phyloP scores from a whole-genome alignment of 805 yeast species.

The Kuraishia molischiana region DNA sequence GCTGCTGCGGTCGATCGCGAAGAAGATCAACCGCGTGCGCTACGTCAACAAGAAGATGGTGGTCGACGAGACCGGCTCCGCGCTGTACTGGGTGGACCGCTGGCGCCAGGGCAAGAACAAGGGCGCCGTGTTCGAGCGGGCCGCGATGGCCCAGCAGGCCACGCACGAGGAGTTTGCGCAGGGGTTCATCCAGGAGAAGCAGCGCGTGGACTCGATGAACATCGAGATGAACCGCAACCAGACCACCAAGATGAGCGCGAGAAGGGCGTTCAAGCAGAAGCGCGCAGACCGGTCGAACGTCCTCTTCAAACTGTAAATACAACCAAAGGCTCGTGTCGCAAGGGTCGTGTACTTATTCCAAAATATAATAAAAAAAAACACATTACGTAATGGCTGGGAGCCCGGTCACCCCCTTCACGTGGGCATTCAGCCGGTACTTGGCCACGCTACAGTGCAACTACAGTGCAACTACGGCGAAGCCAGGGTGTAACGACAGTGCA shows the following conservation, averaged over 20 bases:
- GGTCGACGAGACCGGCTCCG: slow-evolving; percentile 47
- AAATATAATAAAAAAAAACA: too few species aligned
- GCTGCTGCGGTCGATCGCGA: slow-evolving; percentile 40
- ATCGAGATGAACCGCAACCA: slow-evolving; percentile 1
- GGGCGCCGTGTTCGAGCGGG: slow-evolving; percentile 20
- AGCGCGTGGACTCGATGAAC: slow-evolving; percentile 7
- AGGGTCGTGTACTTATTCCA: too few species aligned
- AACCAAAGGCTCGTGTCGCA: too few species aligned
- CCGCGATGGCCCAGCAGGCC: slow-evolving; percentile 6
- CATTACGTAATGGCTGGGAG: too few species aligned
- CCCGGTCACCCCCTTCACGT: too few species aligned
- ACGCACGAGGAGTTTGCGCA: slow-evolving; percentile 5
- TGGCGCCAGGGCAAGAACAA: slow-evolving; percentile 50
- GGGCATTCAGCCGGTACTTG: too few species aligned
- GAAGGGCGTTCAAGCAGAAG: background rate
- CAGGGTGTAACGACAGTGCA: too few species aligned
- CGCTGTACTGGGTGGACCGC: slow-evolving; percentile 50
- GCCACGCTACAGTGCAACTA: too few species aligned
- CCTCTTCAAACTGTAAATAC: too few species aligned
- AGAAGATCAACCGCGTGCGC: slow-evolving; percentile 18
- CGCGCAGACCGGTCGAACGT: background rate
- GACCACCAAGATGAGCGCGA: background rate
- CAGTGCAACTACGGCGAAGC: too few species aligned
- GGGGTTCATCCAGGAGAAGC: slow-evolving; percentile 7
- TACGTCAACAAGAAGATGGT: slow-evolving; percentile 15